These are phyloP conservation scores for Aleurites moluccanus DNA, from an alignment of 441 rosid species.

Conservation along the genomic window DNA sequence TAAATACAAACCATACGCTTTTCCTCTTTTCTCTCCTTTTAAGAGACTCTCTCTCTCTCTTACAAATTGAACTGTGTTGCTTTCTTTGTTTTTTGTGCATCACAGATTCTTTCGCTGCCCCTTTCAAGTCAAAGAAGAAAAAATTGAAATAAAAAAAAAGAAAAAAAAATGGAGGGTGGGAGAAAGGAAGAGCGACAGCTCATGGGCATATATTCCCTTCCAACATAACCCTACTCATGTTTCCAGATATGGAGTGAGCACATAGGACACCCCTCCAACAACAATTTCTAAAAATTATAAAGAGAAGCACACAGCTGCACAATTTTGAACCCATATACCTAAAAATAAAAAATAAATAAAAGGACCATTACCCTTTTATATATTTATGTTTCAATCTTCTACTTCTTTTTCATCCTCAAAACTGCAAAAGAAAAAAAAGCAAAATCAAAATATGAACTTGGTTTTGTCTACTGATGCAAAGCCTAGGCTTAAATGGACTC, in stretches of 20 bases:
- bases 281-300: conserved; percentile 45
- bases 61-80: conserved; percentile 36
- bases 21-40: conserved; percentile 54
- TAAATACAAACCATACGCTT: conserved; percentile 66
- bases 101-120: conserved; percentile 55
- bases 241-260: conserved; percentile 88
- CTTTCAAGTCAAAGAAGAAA: conserved; percentile 64
- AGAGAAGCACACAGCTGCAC: conserved; percentile 37
- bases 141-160: conserved; percentile 16
- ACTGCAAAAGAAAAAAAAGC: conserved; percentile 21
- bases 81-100: conserved; percentile 60
- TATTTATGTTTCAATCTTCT: conserved; percentile 30
- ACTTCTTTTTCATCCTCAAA: conserved; percentile 23
- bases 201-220: conserved; percentile 90
- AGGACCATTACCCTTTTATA: conserved; percentile 23
- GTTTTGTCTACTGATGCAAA: conserved; percentile 85
- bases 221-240: conserved; percentile 77
- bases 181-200: conserved; percentile 53
- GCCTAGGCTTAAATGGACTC: conserved; percentile 96
- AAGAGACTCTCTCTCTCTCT: conserved; percentile 23
- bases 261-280: conserved; percentile 44
- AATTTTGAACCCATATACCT: conserved; percentile 10
- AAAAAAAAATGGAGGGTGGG: conserved; percentile 38
- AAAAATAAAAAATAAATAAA: background rate
- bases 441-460: conserved; percentile 63